phyloP scores from a whole-genome alignment of 176 grass and related monocot genomes.

The Triticum timopheevii region DNA sequence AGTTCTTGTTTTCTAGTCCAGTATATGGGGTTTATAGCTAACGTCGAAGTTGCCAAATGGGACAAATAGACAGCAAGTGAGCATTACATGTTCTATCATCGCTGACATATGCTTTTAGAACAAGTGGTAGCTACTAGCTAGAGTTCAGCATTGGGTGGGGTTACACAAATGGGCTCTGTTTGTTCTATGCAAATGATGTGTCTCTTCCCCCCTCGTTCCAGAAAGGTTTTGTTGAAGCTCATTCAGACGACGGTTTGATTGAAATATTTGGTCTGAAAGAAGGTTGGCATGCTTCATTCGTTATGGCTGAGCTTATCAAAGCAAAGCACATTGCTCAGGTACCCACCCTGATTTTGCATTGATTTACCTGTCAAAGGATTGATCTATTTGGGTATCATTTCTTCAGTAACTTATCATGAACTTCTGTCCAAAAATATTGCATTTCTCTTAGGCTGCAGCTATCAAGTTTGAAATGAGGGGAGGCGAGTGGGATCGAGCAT shows the following conservation, averaged over 20 bases:
- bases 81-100: neutral
- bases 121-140: neutral
- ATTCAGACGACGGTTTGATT: conserved; percentile 84
- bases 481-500: conserved; percentile 68
- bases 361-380: neutral
- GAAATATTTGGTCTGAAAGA: conserved; percentile 99
- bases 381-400: neutral
- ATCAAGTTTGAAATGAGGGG: conserved; percentile 91
- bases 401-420: neutral
- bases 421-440: neutral
- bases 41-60: neutral
- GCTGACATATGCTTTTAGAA: neutral
- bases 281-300: conserved; percentile 98
- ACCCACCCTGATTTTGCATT: neutral
- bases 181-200: conserved; percentile 1
- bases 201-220: conserved; percentile 32
- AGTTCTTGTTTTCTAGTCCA: conserved; percentile 13
- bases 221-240: conserved; percentile 88
- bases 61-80: neutral
- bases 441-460: conserved; percentile 67
- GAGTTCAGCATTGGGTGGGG: neutral
- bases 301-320: conserved; percentile 93
- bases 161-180: neutral
- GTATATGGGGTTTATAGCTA: neutral
- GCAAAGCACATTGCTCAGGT: conserved; percentile 97